These are phyloP conservation scores for Puccinia polysora DNA, from an alignment of 1,284 basidiomycete species.

Conservation along the genomic window DNA sequence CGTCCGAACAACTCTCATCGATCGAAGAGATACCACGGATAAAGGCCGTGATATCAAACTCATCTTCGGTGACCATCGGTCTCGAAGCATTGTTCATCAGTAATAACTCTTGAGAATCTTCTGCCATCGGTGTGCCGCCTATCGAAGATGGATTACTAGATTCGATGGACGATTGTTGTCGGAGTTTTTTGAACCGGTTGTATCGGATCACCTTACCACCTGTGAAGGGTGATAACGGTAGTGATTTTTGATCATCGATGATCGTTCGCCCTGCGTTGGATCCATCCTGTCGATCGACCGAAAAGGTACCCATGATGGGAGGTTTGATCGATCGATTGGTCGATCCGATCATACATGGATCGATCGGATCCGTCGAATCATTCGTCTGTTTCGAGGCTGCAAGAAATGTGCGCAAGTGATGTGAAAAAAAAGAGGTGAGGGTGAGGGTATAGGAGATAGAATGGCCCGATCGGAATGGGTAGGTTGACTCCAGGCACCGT, in stretches of 20 bases:
- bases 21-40: conserved; percentile 34
- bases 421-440: background rate
- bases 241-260: conserved; percentile 18
- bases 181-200: conserved; percentile 32
- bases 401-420: background rate
- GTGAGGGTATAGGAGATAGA: too few relatives aligned
- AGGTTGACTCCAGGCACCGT: background rate
- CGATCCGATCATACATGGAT: background rate
- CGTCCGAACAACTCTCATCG: conserved; percentile 21
- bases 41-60: conserved; percentile 41
- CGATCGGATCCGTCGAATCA: background rate
- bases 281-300: conserved; percentile 21
- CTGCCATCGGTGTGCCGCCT: conserved; percentile 8
- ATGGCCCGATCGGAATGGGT: background rate
- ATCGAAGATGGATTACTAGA: conserved; percentile 33
- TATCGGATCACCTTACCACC: conserved; percentile 31
- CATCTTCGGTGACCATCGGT: background rate
- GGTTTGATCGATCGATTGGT: background rate
- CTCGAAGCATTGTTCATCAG: background rate
- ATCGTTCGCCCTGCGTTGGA: conserved; percentile 26
- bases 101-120: background rate
- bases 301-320: conserved; percentile 37
- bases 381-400: background rate
- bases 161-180: conserved; percentile 12
- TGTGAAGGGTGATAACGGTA: conserved; percentile 29